Percentiles rank a stretch among this genome's conserved stretches.
Conservation (phyloP, 2,329 filamentous ascomycete species). For the Pezizomycotina sp. region DNA sequence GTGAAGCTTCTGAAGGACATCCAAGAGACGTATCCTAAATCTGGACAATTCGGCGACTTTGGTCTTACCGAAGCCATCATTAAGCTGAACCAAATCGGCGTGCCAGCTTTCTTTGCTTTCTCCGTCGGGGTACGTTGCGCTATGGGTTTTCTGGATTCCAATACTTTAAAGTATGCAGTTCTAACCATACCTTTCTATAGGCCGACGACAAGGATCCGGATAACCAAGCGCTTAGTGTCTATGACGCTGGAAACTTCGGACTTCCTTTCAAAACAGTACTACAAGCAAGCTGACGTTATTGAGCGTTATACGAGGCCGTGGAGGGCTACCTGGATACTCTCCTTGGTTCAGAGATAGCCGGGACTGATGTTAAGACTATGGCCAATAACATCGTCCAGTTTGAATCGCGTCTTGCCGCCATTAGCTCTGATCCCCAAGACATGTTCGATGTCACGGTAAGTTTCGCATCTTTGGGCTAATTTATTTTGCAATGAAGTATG, state of each 20-base stretch:
- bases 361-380: constrained; percentile 20
- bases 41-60: constrained; percentile 22
- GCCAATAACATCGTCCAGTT: constrained; percentile 37
- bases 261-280: constrained; percentile 46
- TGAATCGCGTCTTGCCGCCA: constrained; percentile 44
- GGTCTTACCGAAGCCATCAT: constrained; percentile 34
- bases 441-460: constrained; percentile 42
- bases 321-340: constrained; percentile 29
- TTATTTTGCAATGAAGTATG: background rate
- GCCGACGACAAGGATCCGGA: constrained; percentile 41
- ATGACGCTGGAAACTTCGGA: constrained; percentile 35
- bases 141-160: background rate
- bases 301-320: constrained; percentile 36
- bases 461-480: too few relatives aligned
- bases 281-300: constrained; percentile 39
- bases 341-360: constrained; percentile 27
- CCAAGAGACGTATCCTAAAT: constrained; percentile 29
- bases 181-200: too few relatives aligned
- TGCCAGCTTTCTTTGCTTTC: constrained; percentile 30
- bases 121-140: constrained; percentile 24
- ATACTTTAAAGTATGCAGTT: constrained; percentile 5
- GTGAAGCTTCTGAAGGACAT: constrained; percentile 40
- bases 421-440: constrained; percentile 42
- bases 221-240: constrained; percentile 35
- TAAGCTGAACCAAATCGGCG: constrained; percentile 34